Conservation (phyloP, 192 early-diverging fungal genomes). For the Podila minutissima region DNA sequence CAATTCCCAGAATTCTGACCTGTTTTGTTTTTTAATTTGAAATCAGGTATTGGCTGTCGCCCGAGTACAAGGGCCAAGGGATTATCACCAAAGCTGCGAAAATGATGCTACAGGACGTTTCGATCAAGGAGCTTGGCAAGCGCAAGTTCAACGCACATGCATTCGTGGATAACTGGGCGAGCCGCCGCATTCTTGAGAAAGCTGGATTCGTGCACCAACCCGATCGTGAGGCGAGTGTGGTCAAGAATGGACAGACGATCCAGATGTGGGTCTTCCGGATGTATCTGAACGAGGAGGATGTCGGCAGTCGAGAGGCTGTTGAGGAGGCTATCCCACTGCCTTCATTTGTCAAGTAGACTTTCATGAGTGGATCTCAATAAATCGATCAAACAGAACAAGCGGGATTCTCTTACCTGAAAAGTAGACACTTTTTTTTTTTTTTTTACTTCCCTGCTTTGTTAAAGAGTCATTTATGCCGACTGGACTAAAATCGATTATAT, state of each 20-base stretch:
- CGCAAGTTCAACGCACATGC: slow-evolving; percentile 33
- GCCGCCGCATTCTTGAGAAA: slow-evolving; percentile 40
- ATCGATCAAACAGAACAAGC: too few relatives aligned
- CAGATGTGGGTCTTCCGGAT: slow-evolving; percentile 12
- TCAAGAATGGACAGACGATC: slow-evolving; percentile 5
- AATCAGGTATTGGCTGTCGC: slow-evolving; percentile 33
- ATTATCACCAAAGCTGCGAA: slow-evolving; percentile 32
- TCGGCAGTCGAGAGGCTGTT: neutral
- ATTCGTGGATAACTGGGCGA: slow-evolving; percentile 28
- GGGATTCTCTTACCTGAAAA: too few relatives aligned
- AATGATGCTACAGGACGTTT: slow-evolving; percentile 13
- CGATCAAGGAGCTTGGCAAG: slow-evolving; percentile 33
- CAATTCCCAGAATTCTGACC: neutral
- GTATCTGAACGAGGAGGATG: slow-evolving; percentile 18
- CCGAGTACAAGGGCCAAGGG: slow-evolving; percentile 37
- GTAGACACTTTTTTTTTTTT: too few relatives aligned
- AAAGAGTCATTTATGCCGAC: too few relatives aligned
- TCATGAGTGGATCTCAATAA: too few relatives aligned
- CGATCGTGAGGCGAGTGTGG: too few relatives aligned
- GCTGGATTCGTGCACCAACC: slow-evolving; percentile 28
- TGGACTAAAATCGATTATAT: too few relatives aligned
- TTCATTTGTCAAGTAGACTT: neutral
- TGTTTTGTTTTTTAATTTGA: neutral
- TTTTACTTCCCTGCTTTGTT: too few relatives aligned
- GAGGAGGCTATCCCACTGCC: neutral